phyloP scores from a whole-genome alignment of 495 filamentous ascomycete species.

The Parmelia sp. region DNA sequence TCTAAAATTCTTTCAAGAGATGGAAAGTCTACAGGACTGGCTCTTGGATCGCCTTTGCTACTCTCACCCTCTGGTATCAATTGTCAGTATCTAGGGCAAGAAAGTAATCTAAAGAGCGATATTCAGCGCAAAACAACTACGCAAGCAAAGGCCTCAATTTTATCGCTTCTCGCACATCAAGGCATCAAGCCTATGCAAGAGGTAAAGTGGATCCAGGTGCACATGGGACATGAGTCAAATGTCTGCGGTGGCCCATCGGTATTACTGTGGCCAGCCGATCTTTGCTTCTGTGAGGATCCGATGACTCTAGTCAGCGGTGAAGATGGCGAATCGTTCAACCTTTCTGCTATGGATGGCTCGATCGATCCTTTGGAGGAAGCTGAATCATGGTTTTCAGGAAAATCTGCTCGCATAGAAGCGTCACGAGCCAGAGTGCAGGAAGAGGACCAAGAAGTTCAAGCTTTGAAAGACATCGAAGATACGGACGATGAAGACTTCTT shows the following conservation, averaged over 20 bases:
- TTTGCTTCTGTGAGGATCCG: conserved; percentile 35
- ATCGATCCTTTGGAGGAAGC: conserved; percentile 60
- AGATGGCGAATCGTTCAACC: background rate
- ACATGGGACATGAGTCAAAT: background rate
- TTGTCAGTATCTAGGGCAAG: background rate
- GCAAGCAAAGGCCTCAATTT: background rate
- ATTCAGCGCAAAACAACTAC: background rate
- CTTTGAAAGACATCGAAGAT: conserved; percentile 48
- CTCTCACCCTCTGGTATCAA: conserved; percentile 8
- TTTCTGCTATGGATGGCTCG: background rate
- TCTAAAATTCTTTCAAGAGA: background rate
- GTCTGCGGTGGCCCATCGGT: background rate
- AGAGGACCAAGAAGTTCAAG: conserved; percentile 42
- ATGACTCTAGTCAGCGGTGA: background rate
- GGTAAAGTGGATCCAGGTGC: conserved; percentile 1
- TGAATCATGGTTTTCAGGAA: conserved; percentile 57
- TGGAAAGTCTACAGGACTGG: background rate
- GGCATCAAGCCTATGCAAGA: background rate
- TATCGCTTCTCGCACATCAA: background rate
- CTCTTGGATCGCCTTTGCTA: background rate
- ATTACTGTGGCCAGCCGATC: conserved; percentile 42
- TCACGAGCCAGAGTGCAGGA: conserved; percentile 14
- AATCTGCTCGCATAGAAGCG: conserved; percentile 20
- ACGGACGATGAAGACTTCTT: conserved; percentile 29
- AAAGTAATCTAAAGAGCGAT: conserved; percentile 1